A percentile compares a stretch with the other conserved stretches of the same genome.
Evolutionary conservation across 257 asterid species (phyloP).

Genomic region (Solanum paucissectum): DNA sequence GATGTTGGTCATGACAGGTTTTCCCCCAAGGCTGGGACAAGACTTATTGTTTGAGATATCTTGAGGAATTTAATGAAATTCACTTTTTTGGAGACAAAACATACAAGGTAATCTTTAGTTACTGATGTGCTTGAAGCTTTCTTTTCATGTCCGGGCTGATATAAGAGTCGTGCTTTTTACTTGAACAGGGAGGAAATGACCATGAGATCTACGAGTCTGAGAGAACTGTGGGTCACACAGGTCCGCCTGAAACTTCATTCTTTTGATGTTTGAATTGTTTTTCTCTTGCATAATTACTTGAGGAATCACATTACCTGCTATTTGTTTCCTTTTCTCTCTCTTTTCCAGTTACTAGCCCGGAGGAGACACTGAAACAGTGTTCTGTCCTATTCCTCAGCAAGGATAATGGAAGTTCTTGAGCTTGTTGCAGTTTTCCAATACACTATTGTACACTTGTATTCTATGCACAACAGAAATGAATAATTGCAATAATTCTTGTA

Average conservation of each 20-base stretch:
- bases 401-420: not conserved
- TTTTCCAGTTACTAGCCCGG: slow-evolving; percentile 68
- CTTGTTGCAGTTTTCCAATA: not conserved
- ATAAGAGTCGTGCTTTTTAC: not conserved
- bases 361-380: slow-evolving; percentile 10
- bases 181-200: no score
- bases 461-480: not conserved
- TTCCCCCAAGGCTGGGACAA: no score
- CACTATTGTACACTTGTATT: not conserved
- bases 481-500: not conserved
- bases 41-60: no score
- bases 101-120: no score
- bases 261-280: not conserved
- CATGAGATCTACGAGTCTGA: no score
- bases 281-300: not conserved
- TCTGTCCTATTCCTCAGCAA: no score
- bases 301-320: not conserved
- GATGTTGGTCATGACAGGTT: no score
- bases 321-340: not conserved
- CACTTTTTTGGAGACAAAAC: no score
- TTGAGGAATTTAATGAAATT: no score
- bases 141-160: not conserved
- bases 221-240: no score
- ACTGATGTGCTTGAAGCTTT: no score
- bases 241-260: not conserved